Conservation (phyloP, 2,329 filamentous ascomycete species). For the Fusarium lateritium region DNA sequence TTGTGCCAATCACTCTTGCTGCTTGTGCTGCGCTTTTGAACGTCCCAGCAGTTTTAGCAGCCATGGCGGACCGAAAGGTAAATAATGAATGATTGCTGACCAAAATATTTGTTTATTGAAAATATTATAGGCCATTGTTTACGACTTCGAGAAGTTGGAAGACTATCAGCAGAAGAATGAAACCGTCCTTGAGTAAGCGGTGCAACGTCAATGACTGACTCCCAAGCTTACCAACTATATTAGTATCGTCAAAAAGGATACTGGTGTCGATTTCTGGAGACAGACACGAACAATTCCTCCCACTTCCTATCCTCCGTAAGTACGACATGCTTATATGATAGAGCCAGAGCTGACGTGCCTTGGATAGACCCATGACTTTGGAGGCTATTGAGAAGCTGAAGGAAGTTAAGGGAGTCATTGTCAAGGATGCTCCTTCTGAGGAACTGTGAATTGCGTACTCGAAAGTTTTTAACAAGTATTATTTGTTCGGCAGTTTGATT, state of each 20-base stretch:
- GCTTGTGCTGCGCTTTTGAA: slow-evolving; percentile 14
- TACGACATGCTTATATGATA: accelerated
- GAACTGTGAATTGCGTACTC: background rate
- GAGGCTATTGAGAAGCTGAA: slow-evolving; percentile 26
- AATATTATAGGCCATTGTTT: slow-evolving; percentile 6
- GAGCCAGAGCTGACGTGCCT: accelerated
- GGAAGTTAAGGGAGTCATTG: slow-evolving; percentile 6
- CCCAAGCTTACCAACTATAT: background rate
- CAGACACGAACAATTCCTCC: slow-evolving; percentile 17
- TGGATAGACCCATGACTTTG: slow-evolving; percentile 12
- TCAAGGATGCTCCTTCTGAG: background rate
- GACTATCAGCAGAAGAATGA: slow-evolving; percentile 13
- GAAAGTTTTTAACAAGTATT: background rate
- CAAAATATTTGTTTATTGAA: too few species aligned
- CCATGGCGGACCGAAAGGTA: slow-evolving; percentile 27
- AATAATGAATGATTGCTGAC: too few species aligned
- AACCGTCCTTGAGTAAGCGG: background rate
- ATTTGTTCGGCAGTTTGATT: too few species aligned
- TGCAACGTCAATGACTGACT: accelerated
- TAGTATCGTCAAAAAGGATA: slow-evolving; percentile 15
- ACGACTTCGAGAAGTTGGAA: slow-evolving; percentile 11
- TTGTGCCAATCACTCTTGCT: slow-evolving; percentile 12
- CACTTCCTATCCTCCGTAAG: slow-evolving; percentile 22
- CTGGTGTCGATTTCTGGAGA: slow-evolving; percentile 9
- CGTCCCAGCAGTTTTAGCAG: background rate